Conservation (phyloP, 495 filamentous ascomycete genomes). For the Penicillium simplicissimum region DNA sequence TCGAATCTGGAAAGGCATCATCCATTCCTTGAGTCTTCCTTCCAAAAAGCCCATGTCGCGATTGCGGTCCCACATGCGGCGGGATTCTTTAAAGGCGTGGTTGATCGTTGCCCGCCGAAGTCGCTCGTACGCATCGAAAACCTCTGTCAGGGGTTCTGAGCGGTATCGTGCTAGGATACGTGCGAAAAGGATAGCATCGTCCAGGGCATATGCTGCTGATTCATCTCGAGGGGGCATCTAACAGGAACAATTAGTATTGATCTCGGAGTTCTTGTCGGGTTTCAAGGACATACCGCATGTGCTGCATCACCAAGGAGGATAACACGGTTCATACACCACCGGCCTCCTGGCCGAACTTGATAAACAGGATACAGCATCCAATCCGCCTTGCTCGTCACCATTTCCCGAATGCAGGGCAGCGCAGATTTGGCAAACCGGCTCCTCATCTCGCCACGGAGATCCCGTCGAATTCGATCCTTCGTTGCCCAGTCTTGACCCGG, state of each 20-base stretch:
- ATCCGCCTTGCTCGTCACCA: slow-evolving; percentile 49
- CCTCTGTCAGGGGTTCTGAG: slow-evolving; percentile 38
- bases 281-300: slow-evolving; percentile 52
- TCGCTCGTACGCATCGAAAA: slow-evolving; percentile 54
- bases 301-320: slow-evolving; percentile 59
- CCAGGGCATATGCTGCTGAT: slow-evolving; percentile 60
- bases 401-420: slow-evolving; percentile 49
- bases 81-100: slow-evolving; percentile 52
- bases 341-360: slow-evolving; percentile 50
- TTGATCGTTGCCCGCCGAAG: slow-evolving; percentile 52
- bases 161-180: slow-evolving; percentile 45
- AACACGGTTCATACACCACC: slow-evolving; percentile 51
- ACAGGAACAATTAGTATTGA: slow-evolving; percentile 10
- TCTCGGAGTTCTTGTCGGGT: background rate
- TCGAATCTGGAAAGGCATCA: slow-evolving; percentile 36
- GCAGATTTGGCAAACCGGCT: slow-evolving; percentile 46
- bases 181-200: slow-evolving; percentile 60
- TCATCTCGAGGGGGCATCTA: slow-evolving; percentile 65
- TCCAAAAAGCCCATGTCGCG: slow-evolving; percentile 44
- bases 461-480: slow-evolving; percentile 41
- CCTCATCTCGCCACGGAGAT: slow-evolving; percentile 44
- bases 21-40: slow-evolving; percentile 41
- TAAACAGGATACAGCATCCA: slow-evolving; percentile 64
- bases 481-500: slow-evolving; percentile 51
- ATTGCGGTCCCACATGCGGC: slow-evolving; percentile 45